Conservation (phyloP, 2,329 filamentous ascomycete genomes). For the Diplodia corticola region DNA sequence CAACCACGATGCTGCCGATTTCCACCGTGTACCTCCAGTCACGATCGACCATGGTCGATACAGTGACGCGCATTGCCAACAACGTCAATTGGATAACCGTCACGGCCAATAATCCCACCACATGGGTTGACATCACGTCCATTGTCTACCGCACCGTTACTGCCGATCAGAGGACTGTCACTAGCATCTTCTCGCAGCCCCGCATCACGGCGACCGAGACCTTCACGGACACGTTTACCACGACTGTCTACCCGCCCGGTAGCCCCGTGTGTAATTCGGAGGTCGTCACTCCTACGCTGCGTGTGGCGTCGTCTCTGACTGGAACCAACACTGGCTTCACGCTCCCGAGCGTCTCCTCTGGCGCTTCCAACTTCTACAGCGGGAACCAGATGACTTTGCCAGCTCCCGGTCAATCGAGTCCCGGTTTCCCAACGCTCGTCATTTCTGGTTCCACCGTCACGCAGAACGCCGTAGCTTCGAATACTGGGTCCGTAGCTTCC, state of each 20-base stretch:
- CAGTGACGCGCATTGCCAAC: conserved; percentile 3
- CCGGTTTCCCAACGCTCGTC: neutral
- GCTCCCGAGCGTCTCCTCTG: neutral
- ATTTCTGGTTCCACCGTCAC: neutral
- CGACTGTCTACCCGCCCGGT: conserved; percentile 14
- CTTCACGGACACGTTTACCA: neutral
- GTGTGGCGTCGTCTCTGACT: neutral
- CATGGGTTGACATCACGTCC: neutral
- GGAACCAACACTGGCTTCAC: neutral
- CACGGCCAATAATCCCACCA: neutral
- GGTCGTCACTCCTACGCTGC: neutral
- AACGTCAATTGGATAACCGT: conserved; percentile 3
- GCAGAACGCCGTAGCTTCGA: neutral
- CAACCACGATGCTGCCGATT: conserved; percentile 6
- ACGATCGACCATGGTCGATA: conserved; percentile 8
- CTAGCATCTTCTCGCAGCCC: neutral
- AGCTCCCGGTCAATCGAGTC: neutral
- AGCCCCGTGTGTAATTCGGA: conserved; percentile 7
- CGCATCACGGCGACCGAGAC: conserved; percentile 1
- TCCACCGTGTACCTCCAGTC: neutral
- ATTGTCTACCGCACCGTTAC: neutral
- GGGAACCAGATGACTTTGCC: conserved; percentile 7
- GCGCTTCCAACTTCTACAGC: neutral
- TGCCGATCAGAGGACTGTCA: neutral
- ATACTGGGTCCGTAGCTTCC: neutral